Evolutionary conservation across 306 rosid genomes (phyloP).

Genomic region (Abrus pulchellus): DNA sequence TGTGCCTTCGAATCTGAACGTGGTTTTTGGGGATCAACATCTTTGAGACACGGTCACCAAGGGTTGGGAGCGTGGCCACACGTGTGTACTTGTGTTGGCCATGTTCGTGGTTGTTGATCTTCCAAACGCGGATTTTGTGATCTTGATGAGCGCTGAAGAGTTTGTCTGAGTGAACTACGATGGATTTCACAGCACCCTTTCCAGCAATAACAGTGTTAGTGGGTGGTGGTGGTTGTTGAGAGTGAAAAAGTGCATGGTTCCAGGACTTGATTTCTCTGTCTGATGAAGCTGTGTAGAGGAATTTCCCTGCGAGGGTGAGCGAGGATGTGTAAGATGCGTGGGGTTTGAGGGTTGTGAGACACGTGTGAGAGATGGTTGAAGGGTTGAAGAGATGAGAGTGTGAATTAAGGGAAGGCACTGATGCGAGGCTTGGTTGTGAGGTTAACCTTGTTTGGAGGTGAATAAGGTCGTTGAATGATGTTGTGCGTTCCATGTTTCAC

Average conservation of each 20-base stretch:
- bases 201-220: slow-evolving; percentile 58
- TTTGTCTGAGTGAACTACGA: slow-evolving; percentile 66
- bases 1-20: slow-evolving; percentile 83
- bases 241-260: slow-evolving; percentile 47
- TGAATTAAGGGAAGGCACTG: slow-evolving; percentile 66
- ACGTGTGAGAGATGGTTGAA: slow-evolving; percentile 48
- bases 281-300: slow-evolving; percentile 81
- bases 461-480: slow-evolving; percentile 37
- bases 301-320: slow-evolving; percentile 62
- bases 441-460: slow-evolving; percentile 46
- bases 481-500: slow-evolving; percentile 60
- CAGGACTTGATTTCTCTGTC: slow-evolving; percentile 76
- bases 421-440: slow-evolving; percentile 64
- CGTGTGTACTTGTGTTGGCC: slow-evolving; percentile 61
- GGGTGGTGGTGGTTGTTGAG: slow-evolving; percentile 32
- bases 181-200: slow-evolving; percentile 83
- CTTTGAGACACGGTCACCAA: slow-evolving; percentile 70
- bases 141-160: slow-evolving; percentile 94
- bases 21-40: slow-evolving; percentile 72
- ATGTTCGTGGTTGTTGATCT: slow-evolving; percentile 42
- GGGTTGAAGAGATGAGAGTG: slow-evolving; percentile 36
- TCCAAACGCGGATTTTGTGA: slow-evolving; percentile 91
- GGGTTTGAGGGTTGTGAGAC: slow-evolving; percentile 68
- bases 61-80: slow-evolving; percentile 84
- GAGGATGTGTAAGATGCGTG: slow-evolving; percentile 66